phyloP scores from a whole-genome alignment of 148 eudicot genomes.

The Nepenthes gracilis region DNA sequence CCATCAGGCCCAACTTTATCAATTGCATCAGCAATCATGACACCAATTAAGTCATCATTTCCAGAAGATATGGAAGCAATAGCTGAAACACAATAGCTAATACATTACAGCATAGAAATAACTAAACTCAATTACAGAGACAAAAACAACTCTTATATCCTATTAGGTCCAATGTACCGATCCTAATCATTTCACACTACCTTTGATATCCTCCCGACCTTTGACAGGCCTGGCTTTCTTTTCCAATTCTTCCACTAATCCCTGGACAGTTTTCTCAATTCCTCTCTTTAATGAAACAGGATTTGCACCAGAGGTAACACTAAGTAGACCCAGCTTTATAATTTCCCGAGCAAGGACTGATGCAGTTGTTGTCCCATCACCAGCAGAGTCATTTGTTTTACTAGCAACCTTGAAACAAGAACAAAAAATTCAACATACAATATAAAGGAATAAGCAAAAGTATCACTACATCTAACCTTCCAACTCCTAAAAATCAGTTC shows the following conservation, averaged over 20 bases:
- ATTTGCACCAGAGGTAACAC: slow-evolving; percentile 94
- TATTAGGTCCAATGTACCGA: neutral
- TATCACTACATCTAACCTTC: no score
- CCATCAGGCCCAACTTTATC: slow-evolving; percentile 99
- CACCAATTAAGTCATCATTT: slow-evolving; percentile 78
- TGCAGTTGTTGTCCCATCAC: slow-evolving; percentile 98
- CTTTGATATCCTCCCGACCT: slow-evolving; percentile 90
- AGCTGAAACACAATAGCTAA: slow-evolving; percentile 30
- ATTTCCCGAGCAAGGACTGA: slow-evolving; percentile 91
- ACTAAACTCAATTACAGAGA: neutral
- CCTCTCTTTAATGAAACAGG: slow-evolving; percentile 89
- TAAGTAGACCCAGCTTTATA: slow-evolving; percentile 66
- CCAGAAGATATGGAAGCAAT: slow-evolving; percentile 93
- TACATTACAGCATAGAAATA: neutral
- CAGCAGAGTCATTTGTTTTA: slow-evolving; percentile 95
- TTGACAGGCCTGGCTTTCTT: slow-evolving; percentile 81
- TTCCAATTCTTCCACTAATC: slow-evolving; percentile 69
- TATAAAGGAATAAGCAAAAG: neutral
- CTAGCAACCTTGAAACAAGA: slow-evolving; percentile 60
- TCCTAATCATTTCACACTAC: slow-evolving; percentile 17
- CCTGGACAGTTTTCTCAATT: slow-evolving; percentile 81
- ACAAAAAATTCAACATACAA: neutral
- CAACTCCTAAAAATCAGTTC: no score
- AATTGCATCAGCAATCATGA: slow-evolving; percentile 96
- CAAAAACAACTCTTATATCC: no score